phyloP scores from a whole-genome alignment of 306 rosid species.

The Corylus americana region DNA sequence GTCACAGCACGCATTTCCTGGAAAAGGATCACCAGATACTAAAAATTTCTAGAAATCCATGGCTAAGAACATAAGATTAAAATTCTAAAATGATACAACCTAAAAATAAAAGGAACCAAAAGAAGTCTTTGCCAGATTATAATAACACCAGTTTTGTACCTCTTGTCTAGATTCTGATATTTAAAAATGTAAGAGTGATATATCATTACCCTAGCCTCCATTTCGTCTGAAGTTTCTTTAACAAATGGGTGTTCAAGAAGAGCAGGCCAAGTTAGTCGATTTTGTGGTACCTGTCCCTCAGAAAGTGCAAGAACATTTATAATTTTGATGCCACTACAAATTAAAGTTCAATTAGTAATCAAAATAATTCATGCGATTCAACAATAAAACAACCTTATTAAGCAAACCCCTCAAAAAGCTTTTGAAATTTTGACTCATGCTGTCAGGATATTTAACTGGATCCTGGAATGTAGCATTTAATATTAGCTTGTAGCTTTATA shows the following conservation, averaged over 20 bases:
- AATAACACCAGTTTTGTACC: neutral
- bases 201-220: conserved; percentile 59
- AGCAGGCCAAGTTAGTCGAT: conserved; percentile 94
- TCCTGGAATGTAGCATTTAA: conserved; percentile 58
- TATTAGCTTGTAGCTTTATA: conserved; percentile 27
- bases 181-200: conserved; percentile 21
- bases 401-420: conserved; percentile 92
- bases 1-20: conserved; percentile 58
- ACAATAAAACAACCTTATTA: conserved; percentile 69
- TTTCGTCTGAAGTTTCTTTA: conserved; percentile 61
- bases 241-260: conserved; percentile 96
- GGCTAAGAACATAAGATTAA: conserved; percentile 1
- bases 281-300: conserved; percentile 76
- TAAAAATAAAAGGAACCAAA: neutral
- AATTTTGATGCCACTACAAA: conserved; percentile 16
- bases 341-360: conserved; percentile 20
- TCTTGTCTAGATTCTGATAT: neutral
- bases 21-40: conserved; percentile 14
- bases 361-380: conserved; percentile 21
- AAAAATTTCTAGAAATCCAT: neutral
- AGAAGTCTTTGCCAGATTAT: neutral
- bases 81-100: neutral
- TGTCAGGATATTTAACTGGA: conserved; percentile 95
- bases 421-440: conserved; percentile 77
- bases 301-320: conserved; percentile 25